These are phyloP conservation scores for Aspergillus homomorphus DNA, from an alignment of 495 filamentous ascomycete genomes.

Conservation along the genomic window DNA sequence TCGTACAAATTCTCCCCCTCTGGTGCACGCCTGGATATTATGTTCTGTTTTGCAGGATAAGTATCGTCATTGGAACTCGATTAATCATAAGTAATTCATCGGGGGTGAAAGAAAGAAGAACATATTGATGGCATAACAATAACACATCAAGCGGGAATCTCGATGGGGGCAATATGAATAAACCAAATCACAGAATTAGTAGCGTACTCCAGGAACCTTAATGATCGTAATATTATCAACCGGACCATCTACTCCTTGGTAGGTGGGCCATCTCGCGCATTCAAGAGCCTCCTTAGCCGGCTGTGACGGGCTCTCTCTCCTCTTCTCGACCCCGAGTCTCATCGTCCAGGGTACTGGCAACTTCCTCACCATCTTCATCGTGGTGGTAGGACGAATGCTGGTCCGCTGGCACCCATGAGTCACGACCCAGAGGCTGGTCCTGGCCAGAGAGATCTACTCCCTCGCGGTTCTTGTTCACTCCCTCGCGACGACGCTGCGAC, in stretches of 20 bases:
- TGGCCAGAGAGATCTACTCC: slow-evolving; percentile 79
- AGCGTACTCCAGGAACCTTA: slow-evolving; percentile 8
- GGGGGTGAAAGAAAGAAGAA: slow-evolving; percentile 10
- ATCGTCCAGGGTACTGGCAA: slow-evolving; percentile 51
- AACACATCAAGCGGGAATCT: slow-evolving; percentile 17
- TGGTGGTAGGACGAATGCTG: slow-evolving; percentile 66
- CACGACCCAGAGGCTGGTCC: slow-evolving; percentile 78
- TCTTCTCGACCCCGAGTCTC: slow-evolving; percentile 60
- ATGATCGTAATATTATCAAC: slow-evolving; percentile 14
- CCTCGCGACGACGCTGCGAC: slow-evolving; percentile 75
- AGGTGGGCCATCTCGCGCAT: neutral
- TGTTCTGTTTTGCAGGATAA: neutral
- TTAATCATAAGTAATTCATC: slow-evolving; percentile 12
- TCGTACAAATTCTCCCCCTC: neutral
- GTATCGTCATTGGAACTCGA: slow-evolving; percentile 7
- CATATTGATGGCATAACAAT: slow-evolving; percentile 11
- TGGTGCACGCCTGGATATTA: neutral
- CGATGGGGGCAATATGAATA: slow-evolving; percentile 9
- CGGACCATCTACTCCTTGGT: slow-evolving; percentile 1
- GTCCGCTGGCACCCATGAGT: slow-evolving; percentile 83
- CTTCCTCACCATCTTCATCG: slow-evolving; percentile 57
- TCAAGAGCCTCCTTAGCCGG: slow-evolving; percentile 12
- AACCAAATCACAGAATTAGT: slow-evolving; percentile 13
- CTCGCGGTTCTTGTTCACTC: slow-evolving; percentile 53
- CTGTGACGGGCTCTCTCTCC: slow-evolving; percentile 46